Conservation (phyloP, 768 basidiomycete genomes). For the Hygrocybe punicea region DNA sequence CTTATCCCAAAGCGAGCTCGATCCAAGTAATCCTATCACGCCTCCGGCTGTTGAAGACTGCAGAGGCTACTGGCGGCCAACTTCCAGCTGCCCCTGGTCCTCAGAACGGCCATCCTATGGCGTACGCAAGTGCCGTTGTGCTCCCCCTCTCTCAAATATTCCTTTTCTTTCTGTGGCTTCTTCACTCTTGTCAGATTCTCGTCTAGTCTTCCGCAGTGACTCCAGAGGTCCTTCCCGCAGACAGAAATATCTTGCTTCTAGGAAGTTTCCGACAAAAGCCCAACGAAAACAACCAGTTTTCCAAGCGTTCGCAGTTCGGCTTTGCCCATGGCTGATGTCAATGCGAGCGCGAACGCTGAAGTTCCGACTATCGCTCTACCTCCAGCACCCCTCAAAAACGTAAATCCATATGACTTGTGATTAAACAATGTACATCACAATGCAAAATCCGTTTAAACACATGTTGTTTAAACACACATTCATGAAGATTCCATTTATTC, state of each 20-base stretch:
- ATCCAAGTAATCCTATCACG: constrained; percentile 81
- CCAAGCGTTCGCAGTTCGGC: no score
- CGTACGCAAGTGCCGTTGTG: constrained; percentile 76
- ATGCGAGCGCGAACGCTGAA: no score
- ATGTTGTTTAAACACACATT: no score
- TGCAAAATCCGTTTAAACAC: no score
- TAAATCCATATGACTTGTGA: no score
- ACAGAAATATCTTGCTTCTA: constrained; percentile 48
- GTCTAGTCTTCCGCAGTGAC: constrained; percentile 62
- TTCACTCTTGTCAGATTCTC: constrained; percentile 55
- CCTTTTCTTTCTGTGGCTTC: constrained; percentile 63
- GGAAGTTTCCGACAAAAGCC: no score
- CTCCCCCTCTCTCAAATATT: constrained; percentile 52
- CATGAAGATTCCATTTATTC: no score
- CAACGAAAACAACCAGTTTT: no score
- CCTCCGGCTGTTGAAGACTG: constrained; percentile 71
- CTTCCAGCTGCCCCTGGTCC: constrained; percentile 87
- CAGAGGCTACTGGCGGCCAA: constrained; percentile 69
- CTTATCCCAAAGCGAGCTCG: constrained; percentile 96
- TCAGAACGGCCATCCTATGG: constrained; percentile 94
- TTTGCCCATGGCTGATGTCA: no score
- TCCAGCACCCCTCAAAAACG: no score
- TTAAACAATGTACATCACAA: no score
- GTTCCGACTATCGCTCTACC: no score
- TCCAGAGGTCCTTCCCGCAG: constrained; percentile 59